Percentiles rank a stretch among this genome's conserved stretches.
Evolutionary conservation across 164 flowering plant genomes (phyloP).

Genomic region (Warburgia ugandensis): DNA sequence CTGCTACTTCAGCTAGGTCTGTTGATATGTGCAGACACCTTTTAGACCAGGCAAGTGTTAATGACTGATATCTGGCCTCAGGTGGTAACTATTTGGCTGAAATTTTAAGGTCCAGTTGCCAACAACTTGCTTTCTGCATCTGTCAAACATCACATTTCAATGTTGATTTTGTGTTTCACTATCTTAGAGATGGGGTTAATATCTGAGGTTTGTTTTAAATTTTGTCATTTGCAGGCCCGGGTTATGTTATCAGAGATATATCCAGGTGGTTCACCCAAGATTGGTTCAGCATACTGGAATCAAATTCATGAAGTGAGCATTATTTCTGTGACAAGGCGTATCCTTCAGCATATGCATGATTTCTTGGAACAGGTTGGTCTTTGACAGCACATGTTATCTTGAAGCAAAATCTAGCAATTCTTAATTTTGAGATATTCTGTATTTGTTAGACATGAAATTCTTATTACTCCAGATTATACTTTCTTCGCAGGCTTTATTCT

Average conservation of each 20-base stretch:
- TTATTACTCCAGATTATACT: too few relatives aligned
- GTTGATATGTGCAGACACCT: conserved; percentile 61
- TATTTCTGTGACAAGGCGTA: conserved; percentile 67
- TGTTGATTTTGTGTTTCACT: too few relatives aligned
- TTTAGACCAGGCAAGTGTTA: conserved; percentile 69
- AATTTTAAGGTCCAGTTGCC: too few relatives aligned
- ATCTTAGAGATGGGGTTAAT: too few relatives aligned
- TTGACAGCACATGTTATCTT: too few relatives aligned
- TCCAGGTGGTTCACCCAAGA: conserved; percentile 90
- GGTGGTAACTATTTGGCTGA: too few relatives aligned
- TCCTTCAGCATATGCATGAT: conserved; percentile 79
- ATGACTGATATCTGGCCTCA: too few relatives aligned
- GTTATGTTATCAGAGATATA: conserved; percentile 89
- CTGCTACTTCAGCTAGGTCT: conserved; percentile 73
- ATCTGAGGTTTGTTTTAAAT: neutral
- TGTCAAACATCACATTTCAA: too few relatives aligned
- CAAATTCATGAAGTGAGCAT: conserved; percentile 82
- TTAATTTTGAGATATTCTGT: neutral
- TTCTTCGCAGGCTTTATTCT: too few relatives aligned
- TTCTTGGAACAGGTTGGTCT: conserved; percentile 67
- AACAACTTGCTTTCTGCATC: too few relatives aligned
- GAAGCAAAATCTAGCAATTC: neutral
- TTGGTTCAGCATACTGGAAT: conserved; percentile 91
- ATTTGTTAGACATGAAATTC: neutral
- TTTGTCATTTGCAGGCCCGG: conserved; percentile 59